Evolutionary conservation across 495 filamentous ascomycete species (phyloP), one percentile per base, ranked within the genome.

Genomic region (Aspergillus diversus): DNA sequence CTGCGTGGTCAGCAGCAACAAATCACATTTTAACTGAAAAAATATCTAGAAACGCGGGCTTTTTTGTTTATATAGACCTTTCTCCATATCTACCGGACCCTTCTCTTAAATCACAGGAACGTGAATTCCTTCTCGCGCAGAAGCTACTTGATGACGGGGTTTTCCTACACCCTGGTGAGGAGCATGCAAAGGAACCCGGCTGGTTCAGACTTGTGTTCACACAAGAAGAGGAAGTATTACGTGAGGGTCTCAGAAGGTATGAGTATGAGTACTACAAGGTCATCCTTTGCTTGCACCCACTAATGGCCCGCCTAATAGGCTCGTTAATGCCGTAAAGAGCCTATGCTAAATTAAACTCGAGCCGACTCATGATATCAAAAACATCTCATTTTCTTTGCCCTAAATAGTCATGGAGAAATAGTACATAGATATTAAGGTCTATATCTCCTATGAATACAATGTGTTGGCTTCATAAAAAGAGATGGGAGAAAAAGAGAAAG

Each of bases 31-130:
- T 27, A 2, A 27, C 21, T 27, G 21, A 27, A 31, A 47, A 16
- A 17, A 2, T 21, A 11, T 35, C 17, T 46, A 78, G 76, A 35
- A 84, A 82, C 60, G 82, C 82, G 4, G 83, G 79, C 4, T 81
- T 85, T 63, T 85, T 84, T 54, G 59, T 85, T 7, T 84, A 81
- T 63, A 67, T 79, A 5, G 79, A 84, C 65, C 65, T 84, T n/a
- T 73, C 78, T 0, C 68, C 68, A 33, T 79, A 70, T 51, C 69
- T 77, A 17, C 59, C 66, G 1, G 49, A 56, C 0, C 31, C 21
- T 6, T 33, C 21, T 6, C 11, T 46, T 21, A 27, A 67, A 16
- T 7, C 59, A 0, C 63, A 60, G 33, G 62, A 73, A 17, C 59
- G 57, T 5, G 77, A 79, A 58, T 71, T 75, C 55, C 57, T 52